Conservation (phyloP, 768 basidiomycete genomes). For the Russula lepida region DNA sequence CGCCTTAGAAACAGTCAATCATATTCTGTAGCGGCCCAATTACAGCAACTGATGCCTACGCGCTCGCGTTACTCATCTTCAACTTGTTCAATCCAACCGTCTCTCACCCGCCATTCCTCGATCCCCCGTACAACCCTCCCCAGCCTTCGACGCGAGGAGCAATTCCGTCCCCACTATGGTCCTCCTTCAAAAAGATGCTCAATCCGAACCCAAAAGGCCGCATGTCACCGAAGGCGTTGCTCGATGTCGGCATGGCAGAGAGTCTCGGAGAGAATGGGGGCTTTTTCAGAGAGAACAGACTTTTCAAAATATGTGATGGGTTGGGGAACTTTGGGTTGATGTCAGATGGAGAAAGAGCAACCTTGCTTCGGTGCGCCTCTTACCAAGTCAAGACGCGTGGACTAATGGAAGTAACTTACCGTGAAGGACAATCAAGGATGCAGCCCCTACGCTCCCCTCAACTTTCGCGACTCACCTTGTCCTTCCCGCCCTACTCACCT, state of each 20-base stretch:
- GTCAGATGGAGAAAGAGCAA: constrained; percentile 70
- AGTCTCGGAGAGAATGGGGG: constrained; percentile 49
- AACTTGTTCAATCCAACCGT: constrained; percentile 73
- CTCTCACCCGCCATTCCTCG: constrained; percentile 60
- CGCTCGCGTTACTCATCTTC: constrained; percentile 80
- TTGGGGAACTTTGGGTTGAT: constrained; percentile 79
- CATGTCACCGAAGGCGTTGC: constrained; percentile 64
- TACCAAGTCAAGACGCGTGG: background rate
- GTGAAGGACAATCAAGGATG: constrained; percentile 69
- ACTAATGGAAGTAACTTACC: background rate
- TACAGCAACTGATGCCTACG: constrained; percentile 76
- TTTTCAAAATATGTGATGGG: constrained; percentile 78
- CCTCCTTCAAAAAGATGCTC: constrained; percentile 77
- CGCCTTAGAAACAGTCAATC: constrained; percentile 26
- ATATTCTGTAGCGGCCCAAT: constrained; percentile 39
- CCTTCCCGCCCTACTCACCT: constrained; percentile 72
- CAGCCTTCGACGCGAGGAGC: constrained; percentile 65
- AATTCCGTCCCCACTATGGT: constrained; percentile 69
- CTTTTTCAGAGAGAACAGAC: constrained; percentile 74
- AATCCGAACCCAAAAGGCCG: constrained; percentile 83
- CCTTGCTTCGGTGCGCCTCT: constrained; percentile 52
- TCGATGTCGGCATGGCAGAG: constrained; percentile 72
- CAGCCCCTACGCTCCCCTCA: constrained; percentile 68
- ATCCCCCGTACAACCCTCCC: constrained; percentile 72
- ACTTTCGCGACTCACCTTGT: constrained; percentile 81